Conservation (phyloP, 2,329 filamentous ascomycete genomes). For the Botrytis paeoniae region DNA sequence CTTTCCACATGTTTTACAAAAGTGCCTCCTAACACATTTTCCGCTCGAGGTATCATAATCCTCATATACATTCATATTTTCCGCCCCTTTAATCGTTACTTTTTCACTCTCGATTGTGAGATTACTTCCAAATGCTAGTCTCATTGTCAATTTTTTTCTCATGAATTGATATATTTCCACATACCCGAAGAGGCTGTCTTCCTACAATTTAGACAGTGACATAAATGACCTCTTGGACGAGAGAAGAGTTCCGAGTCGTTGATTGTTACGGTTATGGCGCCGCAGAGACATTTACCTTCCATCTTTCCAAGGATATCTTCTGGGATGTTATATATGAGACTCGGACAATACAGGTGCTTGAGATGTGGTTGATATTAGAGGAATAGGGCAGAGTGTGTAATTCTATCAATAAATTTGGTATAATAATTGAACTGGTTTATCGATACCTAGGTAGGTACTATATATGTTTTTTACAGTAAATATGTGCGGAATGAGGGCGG, state of each 20-base stretch:
- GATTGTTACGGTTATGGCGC: constrained; percentile 48
- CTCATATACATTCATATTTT: constrained; percentile 44
- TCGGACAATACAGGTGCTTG: neutral
- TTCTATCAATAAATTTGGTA: accelerated
- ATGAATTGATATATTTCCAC: neutral
- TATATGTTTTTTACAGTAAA: no score
- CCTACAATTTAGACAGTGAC: constrained; percentile 48
- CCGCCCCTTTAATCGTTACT: constrained; percentile 41
- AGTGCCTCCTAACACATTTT: constrained; percentile 44
- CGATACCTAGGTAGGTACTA: neutral
- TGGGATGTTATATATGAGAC: neutral
- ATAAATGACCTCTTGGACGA: constrained; percentile 45
- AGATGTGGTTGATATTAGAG: neutral
- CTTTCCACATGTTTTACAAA: constrained; percentile 46
- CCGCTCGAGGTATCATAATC: constrained; percentile 48
- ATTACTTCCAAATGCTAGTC: constrained; percentile 24
- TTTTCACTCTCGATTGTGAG: constrained; percentile 40
- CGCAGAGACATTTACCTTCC: constrained; percentile 46
- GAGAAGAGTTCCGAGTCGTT: constrained; percentile 46
- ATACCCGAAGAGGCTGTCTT: constrained; percentile 10
- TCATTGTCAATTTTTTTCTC: neutral
- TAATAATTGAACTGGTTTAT: neutral
- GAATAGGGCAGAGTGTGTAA: neutral
- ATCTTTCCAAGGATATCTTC: constrained; percentile 16
- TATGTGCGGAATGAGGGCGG: neutral